Percentiles rank a stretch among this genome's conserved stretches.
phyloP scores from a whole-genome alignment of 164 flowering plant species.

The Houttuynia cordata region DNA sequence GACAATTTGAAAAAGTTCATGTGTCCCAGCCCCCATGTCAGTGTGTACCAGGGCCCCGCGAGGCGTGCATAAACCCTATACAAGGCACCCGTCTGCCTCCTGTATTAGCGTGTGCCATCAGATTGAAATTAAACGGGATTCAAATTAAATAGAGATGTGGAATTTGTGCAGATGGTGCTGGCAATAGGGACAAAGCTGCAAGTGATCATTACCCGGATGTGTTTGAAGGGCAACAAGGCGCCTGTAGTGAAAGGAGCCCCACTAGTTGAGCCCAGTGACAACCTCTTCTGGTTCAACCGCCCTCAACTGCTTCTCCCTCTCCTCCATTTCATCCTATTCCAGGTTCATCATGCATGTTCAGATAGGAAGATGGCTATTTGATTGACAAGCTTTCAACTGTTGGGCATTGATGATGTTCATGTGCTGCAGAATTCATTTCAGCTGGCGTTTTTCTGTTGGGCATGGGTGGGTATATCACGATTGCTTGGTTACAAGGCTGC shows the following conservation, averaged over 20 bases:
- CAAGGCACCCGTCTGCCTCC: too few relatives aligned
- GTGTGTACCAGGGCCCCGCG: too few relatives aligned
- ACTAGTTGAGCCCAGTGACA: constrained; percentile 48
- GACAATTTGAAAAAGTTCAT: too few relatives aligned
- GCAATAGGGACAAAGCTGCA: constrained; percentile 50
- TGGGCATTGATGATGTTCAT: neutral
- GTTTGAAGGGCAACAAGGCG: constrained; percentile 28
- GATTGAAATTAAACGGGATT: too few relatives aligned
- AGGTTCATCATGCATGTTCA: constrained; percentile 20
- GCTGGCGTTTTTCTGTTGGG: constrained; percentile 61
- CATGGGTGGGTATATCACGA: constrained; percentile 33
- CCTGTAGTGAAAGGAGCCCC: constrained; percentile 42
- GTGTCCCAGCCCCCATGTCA: too few relatives aligned
- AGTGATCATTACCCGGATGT: constrained; percentile 55
- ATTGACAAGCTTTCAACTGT: neutral
- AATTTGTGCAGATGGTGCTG: constrained; percentile 27
- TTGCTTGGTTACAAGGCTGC: neutral
- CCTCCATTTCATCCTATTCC: constrained; percentile 48
- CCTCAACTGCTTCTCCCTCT: constrained; percentile 43
- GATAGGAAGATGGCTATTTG: neutral
- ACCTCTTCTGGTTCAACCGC: constrained; percentile 51
- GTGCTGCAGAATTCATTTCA: constrained; percentile 64
- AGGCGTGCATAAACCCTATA: too few relatives aligned
- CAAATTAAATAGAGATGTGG: too few relatives aligned
- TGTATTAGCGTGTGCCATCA: too few relatives aligned